phyloP scores from a whole-genome alignment of 495 filamentous ascomycete genomes.

The Xylaria longipes region DNA sequence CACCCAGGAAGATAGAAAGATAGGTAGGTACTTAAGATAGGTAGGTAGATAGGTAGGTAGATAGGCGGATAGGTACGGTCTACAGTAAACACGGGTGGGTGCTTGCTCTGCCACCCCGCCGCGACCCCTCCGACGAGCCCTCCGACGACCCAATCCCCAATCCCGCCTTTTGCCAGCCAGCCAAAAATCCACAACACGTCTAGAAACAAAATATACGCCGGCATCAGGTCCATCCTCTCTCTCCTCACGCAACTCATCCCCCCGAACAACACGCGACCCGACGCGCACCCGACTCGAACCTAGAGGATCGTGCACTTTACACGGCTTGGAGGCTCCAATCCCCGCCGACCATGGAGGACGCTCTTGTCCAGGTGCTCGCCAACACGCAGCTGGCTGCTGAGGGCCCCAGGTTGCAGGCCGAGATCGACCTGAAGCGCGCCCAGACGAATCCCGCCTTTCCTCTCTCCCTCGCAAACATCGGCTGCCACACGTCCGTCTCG shows the following conservation, averaged over 20 bases:
- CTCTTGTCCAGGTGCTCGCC: constrained; percentile 78
- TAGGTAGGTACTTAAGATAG: too few relatives aligned
- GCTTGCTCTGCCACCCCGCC: constrained; percentile 12
- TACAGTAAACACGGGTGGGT: background rate
- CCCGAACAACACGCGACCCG: background rate
- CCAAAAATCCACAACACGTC: constrained; percentile 14
- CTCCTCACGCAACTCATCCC: background rate
- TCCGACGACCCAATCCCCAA: background rate
- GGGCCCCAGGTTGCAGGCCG: constrained; percentile 76
- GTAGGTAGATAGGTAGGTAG: background rate
- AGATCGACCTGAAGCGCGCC: constrained; percentile 73
- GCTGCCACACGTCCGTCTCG: constrained; percentile 70
- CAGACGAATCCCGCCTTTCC: constrained; percentile 73
- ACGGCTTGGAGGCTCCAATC: constrained; percentile 20
- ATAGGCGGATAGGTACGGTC: background rate
- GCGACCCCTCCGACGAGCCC: constrained; percentile 13
- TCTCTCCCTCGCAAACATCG: constrained; percentile 77
- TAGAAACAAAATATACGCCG: constrained; percentile 12
- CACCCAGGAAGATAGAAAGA: background rate
- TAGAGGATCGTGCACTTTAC: background rate
- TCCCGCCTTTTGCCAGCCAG: constrained; percentile 4
- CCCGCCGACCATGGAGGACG: constrained; percentile 73
- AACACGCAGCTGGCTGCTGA: constrained; percentile 76
- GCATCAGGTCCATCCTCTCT: background rate
- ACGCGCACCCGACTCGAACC: background rate